phyloP scores from a whole-genome alignment of 106 monocot species.

The Allium fistulosum region DNA sequence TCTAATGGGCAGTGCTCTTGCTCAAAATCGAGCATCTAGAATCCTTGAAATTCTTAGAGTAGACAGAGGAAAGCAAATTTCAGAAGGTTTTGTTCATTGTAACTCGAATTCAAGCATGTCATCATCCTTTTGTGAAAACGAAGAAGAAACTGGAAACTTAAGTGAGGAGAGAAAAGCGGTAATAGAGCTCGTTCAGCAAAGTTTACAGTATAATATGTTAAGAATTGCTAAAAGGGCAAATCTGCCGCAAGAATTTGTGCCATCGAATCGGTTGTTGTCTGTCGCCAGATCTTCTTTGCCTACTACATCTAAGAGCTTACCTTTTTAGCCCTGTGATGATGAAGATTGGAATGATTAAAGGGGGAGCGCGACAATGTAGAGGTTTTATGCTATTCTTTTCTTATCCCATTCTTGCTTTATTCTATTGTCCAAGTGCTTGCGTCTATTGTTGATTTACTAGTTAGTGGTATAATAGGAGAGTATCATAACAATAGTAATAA shows the following conservation, averaged over 20 bases:
- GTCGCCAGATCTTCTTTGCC: conserved; percentile 17
- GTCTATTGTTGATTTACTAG: no score
- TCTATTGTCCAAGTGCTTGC: not conserved
- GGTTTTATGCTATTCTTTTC: conserved; percentile 8
- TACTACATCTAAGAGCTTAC: conserved; percentile 82
- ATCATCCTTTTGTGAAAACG: not conserved
- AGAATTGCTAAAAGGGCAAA: conserved; percentile 65
- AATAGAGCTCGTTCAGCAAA: conserved; percentile 66
- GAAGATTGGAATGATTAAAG: not conserved
- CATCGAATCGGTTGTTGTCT: conserved; percentile 28
- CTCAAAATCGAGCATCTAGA: conserved; percentile 77
- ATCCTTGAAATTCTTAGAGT: conserved; percentile 48
- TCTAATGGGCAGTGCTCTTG: conserved; percentile 65
- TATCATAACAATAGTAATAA: no score
- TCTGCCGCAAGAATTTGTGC: conserved; percentile 43
- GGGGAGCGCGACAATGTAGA: not conserved
- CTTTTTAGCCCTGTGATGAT: conserved; percentile 18
- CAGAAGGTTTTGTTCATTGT: conserved; percentile 15
- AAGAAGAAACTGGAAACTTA: conserved; percentile 13
- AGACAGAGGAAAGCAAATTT: conserved; percentile 55
- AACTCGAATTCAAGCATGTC: not conserved
- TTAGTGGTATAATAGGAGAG: no score
- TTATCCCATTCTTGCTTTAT: conserved; percentile 13
- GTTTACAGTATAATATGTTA: conserved; percentile 65
- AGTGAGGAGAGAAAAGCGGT: conserved; percentile 66